Evolutionary conservation across 2,329 filamentous ascomycete genomes (phyloP).

Genomic region (Neospermospora avenae): DNA sequence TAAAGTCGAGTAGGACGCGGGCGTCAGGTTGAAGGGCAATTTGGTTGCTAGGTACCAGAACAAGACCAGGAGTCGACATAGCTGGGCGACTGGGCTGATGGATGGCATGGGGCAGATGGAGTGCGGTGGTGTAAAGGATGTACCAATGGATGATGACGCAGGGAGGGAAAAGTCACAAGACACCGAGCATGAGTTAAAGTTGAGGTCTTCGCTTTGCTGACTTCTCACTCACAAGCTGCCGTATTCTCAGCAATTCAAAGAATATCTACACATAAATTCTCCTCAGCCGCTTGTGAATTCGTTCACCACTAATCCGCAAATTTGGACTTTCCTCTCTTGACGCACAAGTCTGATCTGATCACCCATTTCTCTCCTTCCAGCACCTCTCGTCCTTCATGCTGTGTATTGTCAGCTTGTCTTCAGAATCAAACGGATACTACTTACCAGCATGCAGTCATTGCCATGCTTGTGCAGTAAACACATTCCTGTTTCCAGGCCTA

Average conservation of each 20-base stretch:
- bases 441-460: constrained; percentile 75
- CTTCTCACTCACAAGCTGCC: not conserved
- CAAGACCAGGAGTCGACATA: not conserved
- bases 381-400: constrained; percentile 83
- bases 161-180: not conserved
- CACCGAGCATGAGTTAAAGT: not conserved
- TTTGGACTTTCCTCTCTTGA: constrained; percentile 44
- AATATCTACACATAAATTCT: not conserved
- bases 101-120: not conserved
- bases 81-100: not conserved
- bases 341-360: constrained; percentile 76
- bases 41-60: not conserved
- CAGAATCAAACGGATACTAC: constrained; percentile 28
- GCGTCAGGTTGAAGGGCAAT: not conserved
- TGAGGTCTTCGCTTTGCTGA: not conserved
- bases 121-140: not conserved
- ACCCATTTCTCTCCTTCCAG: constrained; percentile 85
- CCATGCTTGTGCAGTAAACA: constrained; percentile 86
- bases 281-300: not conserved
- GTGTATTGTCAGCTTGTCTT: constrained; percentile 6
- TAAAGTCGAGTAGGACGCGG: not conserved
- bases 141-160: not conserved
- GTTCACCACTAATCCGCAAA: not conserved
- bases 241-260: not conserved
- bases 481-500: constrained; percentile 79